phyloP scores from a whole-genome alignment of 2,329 filamentous ascomycete genomes.

The Pseudophaeomoniella oleicola region DNA sequence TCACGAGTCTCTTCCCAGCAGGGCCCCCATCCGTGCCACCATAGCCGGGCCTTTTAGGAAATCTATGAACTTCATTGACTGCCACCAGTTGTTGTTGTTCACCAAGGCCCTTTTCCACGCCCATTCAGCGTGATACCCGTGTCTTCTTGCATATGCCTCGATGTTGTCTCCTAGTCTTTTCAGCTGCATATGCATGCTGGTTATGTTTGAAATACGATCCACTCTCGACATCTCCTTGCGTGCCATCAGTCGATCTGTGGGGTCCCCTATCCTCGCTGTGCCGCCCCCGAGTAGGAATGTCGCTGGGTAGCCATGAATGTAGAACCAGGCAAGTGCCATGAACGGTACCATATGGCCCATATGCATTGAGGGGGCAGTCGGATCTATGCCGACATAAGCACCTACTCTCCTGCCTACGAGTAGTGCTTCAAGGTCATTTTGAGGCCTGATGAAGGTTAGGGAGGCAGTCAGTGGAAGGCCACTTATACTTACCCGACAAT shows the following conservation, averaged over 20 bases:
- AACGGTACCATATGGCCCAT: constrained; percentile 36
- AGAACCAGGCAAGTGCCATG: constrained; percentile 35
- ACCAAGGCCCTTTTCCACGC: constrained; percentile 52
- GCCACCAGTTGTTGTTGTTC: constrained; percentile 80
- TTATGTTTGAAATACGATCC: constrained; percentile 29
- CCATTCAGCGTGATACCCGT: constrained; percentile 49
- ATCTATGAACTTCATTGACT: constrained; percentile 55
- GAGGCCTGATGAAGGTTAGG: constrained; percentile 17
- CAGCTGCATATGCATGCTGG: constrained; percentile 33
- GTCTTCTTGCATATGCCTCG: constrained; percentile 47
- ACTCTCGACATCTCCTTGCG: constrained; percentile 22
- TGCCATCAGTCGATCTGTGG: constrained; percentile 26
- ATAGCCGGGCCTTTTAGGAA: constrained; percentile 61
- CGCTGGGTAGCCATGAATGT: constrained; percentile 30
- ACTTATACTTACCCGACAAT: constrained; percentile 26
- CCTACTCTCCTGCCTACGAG: constrained; percentile 31
- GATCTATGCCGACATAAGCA: constrained; percentile 33
- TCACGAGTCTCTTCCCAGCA: constrained; percentile 79
- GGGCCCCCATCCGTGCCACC: constrained; percentile 63
- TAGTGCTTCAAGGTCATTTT: constrained; percentile 26
- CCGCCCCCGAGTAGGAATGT: constrained; percentile 32
- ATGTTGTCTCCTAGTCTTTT: constrained; percentile 61
- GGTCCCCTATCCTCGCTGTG: constrained; percentile 31
- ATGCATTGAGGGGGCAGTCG: constrained; percentile 34
- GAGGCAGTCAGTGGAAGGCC: background rate